These are phyloP conservation scores for Ramalina intermedia DNA, from an alignment of 495 filamentous ascomycete species.

Conservation along the genomic window DNA sequence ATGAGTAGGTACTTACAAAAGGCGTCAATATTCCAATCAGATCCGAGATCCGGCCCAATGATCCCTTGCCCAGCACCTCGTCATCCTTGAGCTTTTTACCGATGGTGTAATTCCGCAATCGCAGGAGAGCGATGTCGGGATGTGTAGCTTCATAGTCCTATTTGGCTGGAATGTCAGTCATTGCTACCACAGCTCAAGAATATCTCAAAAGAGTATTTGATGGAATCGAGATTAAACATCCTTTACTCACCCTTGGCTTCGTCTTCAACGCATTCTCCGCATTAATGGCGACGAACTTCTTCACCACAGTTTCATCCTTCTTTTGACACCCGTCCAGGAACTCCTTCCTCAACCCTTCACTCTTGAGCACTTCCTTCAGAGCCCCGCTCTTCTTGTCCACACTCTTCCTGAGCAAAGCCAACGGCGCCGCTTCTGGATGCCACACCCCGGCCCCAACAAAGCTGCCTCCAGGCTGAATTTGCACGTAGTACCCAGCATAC, in stretches of 20 bases:
- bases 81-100: conserved; percentile 46
- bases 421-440: conserved; percentile 48
- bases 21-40: conserved; percentile 44
- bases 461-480: conserved; percentile 37
- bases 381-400: conserved; percentile 54
- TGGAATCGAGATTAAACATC: too few relatives aligned
- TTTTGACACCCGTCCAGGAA: conserved; percentile 45
- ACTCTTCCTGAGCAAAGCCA: conserved; percentile 52
- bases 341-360: conserved; percentile 38
- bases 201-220: neutral
- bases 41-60: conserved; percentile 38
- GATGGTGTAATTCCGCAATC: conserved; percentile 62
- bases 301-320: conserved; percentile 44
- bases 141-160: conserved; percentile 64
- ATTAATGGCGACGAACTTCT: conserved; percentile 55
- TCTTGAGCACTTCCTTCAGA: conserved; percentile 50
- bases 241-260: conserved; percentile 57
- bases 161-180: neutral
- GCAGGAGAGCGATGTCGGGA: conserved; percentile 57
- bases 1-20: conserved; percentile 38
- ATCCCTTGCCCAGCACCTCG: conserved; percentile 34
- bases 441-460: conserved; percentile 62
- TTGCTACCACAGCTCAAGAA: conserved; percentile 8
- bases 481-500: conserved; percentile 72
- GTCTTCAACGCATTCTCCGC: conserved; percentile 63